Base-by-base conservation (phyloP, 139 green algal genomes). In the Pycnococcus provasolii region DNA sequence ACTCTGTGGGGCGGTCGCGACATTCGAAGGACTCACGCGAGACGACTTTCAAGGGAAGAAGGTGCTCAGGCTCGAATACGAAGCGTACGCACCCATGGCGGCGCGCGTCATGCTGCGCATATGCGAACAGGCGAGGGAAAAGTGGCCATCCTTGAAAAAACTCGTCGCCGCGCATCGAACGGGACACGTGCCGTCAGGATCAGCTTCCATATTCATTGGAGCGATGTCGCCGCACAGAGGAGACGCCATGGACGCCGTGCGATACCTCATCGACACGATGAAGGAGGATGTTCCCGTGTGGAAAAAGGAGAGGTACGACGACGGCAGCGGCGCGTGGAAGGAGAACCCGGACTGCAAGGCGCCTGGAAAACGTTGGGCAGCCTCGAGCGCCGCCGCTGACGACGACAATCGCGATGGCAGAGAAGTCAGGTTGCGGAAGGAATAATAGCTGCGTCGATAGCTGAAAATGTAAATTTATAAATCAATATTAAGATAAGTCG, bases 291-390 rank as follows among this genome's bases (percentile, higher is more conserved):
- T 95, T n/a, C 91, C 92, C 1, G 95, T 98, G 9, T 98, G 92
- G 92, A 98, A 98, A 73, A 95, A 95, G 68, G 92, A 98, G 72
- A 87, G 89, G 44, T 98, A 93, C 62, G 79, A 86, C 53, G 91
- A 87, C 58, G 91, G 91, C 0, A 81, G 83, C 0, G 26, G 26
- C 26, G 67, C 89, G 26, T 97, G 91, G 91, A 97, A 97, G 70
- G 89, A 96, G 61, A 97, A 97, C 65, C 26, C 26, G 26, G 26
- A 26, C 26, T 26, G 26, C 26, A 26, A 26, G 26, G 26, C 26
- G 26, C 26, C 26, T 26, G 26, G 26, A 26, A 26, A 26, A 26
- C 26, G 26, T 26, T 26, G 26, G 26, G 26, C 26, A 26, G 26
- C 26, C 26, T 26, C 26, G 26, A 26, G 26, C 26, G 26, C 26